A percentile compares a stretch with the other conserved stretches of the same genome.
These are phyloP conservation scores for Colletotrichum brevisporum DNA, from an alignment of 2,329 filamentous ascomycete species.

Conservation along the genomic window DNA sequence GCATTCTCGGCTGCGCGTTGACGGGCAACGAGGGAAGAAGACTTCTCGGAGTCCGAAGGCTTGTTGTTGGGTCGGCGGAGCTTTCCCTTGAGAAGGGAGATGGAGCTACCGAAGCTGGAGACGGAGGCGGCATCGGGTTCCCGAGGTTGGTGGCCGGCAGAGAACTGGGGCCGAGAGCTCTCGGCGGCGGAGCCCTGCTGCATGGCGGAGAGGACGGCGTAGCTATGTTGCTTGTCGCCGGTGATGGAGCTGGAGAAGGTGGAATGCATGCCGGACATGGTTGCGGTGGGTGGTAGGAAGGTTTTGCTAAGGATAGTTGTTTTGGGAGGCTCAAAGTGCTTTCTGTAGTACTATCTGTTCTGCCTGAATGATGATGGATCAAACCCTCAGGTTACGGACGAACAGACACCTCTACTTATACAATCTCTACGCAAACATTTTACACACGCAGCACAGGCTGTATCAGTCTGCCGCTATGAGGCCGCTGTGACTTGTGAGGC, in stretches of 20 bases:
- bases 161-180: conserved; percentile 17
- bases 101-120: conserved; percentile 41
- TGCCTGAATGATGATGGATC: conserved; percentile 2
- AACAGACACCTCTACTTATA: conserved; percentile 31
- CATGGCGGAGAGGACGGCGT: conserved; percentile 30
- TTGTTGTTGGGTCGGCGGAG: conserved; percentile 8
- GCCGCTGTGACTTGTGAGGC: not conserved
- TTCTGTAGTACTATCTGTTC: not conserved
- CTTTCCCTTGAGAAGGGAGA: conserved; percentile 28
- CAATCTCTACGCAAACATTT: not conserved
- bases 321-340: not conserved
- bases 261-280: conserved; percentile 37
- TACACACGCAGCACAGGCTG: not conserved
- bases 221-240: conserved; percentile 33
- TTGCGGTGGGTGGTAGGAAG: not conserved
- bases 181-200: conserved; percentile 21
- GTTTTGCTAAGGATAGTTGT: not conserved
- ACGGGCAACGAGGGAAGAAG: conserved; percentile 25
- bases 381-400: conserved; percentile 6
- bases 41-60: conserved; percentile 21
- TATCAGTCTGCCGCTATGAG: no score
- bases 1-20: conserved; percentile 34
- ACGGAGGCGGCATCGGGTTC: conserved; percentile 30
- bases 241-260: conserved; percentile 37
- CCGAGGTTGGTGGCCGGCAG: conserved; percentile 5